phyloP scores from a whole-genome alignment of 179 eudicot genomes.

The Silene vulgaris region DNA sequence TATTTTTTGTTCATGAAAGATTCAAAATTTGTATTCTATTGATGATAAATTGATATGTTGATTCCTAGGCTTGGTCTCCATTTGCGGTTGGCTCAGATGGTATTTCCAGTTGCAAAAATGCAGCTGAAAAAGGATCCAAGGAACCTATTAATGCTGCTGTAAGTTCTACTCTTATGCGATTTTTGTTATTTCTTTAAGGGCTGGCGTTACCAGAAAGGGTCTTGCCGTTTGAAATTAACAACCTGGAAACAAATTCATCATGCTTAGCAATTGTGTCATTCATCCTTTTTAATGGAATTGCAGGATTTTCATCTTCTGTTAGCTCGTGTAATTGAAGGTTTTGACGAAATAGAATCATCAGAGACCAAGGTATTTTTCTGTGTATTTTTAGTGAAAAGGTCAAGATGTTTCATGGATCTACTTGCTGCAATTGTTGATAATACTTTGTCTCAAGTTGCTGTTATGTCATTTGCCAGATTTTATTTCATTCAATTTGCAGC shows the following conservation, averaged over 20 bases:
- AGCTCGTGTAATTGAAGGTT: conserved; percentile 45
- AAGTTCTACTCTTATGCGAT: conserved; percentile 34
- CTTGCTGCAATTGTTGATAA: neutral
- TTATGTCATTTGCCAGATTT: neutral
- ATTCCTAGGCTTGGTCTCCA: conserved; percentile 83
- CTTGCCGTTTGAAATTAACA: neutral
- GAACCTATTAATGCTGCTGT: conserved; percentile 55
- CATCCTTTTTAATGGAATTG: conserved; percentile 19
- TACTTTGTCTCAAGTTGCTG: neutral
- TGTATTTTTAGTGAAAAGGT: neutral
- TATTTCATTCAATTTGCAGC: conserved; percentile 2
- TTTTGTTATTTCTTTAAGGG: neutral
- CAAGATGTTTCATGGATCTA: neutral
- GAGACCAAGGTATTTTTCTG: conserved; percentile 25
- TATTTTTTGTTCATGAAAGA: neutral
- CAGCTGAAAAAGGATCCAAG: conserved; percentile 27
- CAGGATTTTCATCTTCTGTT: conserved; percentile 72
- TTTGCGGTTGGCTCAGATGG: conserved; percentile 48
- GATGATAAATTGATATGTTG: conserved; percentile 13
- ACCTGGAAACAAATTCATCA: neutral
- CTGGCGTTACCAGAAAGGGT: neutral
- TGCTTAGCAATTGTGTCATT: conserved; percentile 5
- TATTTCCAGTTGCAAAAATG: conserved; percentile 30
- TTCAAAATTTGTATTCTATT: neutral
- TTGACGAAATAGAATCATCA: conserved; percentile 28